Evolutionary conservation across 2,329 filamentous ascomycete species (phyloP).

Genomic region (Penicillium sp.): DNA sequence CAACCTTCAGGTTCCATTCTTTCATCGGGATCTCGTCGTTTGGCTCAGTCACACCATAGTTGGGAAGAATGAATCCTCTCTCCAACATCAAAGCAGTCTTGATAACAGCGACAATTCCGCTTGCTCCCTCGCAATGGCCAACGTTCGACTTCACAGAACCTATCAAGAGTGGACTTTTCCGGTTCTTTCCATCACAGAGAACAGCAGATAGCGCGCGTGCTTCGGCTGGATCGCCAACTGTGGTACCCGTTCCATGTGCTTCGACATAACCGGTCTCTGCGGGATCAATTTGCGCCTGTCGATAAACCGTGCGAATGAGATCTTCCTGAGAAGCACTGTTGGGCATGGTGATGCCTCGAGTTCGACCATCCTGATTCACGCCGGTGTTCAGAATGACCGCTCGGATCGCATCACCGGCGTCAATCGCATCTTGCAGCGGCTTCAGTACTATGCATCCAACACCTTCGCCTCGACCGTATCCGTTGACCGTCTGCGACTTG

Average conservation of each 20-base stretch:
- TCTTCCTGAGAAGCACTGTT: conserved; percentile 41
- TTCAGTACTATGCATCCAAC: conserved; percentile 34
- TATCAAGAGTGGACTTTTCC: conserved; percentile 30
- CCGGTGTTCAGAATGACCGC: conserved; percentile 28
- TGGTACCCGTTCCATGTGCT: conserved; percentile 50
- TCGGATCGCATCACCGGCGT: conserved; percentile 30
- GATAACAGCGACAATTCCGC: conserved; percentile 34
- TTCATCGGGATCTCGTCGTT: conserved; percentile 33
- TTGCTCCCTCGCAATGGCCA: conserved; percentile 35
- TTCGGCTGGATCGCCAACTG: conserved; percentile 41
- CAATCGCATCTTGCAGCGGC: conserved; percentile 31
- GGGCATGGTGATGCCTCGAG: conserved; percentile 34
- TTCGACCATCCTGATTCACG: conserved; percentile 30
- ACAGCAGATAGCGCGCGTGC: conserved; percentile 27
- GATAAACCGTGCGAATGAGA: conserved; percentile 45
- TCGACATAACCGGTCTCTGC: conserved; percentile 43
- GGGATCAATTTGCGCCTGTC: conserved; percentile 41
- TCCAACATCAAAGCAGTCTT: conserved; percentile 35
- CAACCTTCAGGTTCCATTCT: conserved; percentile 31
- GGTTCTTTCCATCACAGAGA: conserved; percentile 25
- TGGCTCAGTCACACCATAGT: conserved; percentile 29
- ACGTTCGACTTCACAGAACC: conserved; percentile 39
- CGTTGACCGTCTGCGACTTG: conserved; percentile 23
- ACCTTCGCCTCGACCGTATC: conserved; percentile 44
- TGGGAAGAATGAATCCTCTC: conserved; percentile 33